Evolutionary conservation across 371 early-diverging fungal species (phyloP).

Genomic region (Dichotomocladium elegans): DNA sequence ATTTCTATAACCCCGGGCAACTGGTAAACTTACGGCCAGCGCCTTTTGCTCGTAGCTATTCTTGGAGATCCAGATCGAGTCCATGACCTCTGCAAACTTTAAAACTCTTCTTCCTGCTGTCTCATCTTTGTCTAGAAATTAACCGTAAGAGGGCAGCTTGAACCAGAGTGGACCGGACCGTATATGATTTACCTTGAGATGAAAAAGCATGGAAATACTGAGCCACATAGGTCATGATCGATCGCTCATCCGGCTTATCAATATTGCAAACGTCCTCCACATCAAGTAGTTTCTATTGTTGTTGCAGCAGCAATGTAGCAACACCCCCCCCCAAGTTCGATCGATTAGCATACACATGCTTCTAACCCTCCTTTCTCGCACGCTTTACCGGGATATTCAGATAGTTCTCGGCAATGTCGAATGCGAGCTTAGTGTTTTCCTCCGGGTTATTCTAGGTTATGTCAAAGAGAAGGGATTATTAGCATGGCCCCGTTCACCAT

Average conservation of each 20-base stretch:
- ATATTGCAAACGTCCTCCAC: slow-evolving; percentile 95
- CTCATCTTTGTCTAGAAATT: slow-evolving; percentile 67
- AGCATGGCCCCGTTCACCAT: no score
- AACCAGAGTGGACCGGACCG: no score
- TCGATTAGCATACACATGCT: not conserved
- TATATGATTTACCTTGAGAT: slow-evolving; percentile 69
- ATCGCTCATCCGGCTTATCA: slow-evolving; percentile 94
- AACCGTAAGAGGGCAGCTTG: no score
- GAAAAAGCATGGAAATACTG: slow-evolving; percentile 98
- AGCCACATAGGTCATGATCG: slow-evolving; percentile 98
- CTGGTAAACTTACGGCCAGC: slow-evolving; percentile 29
- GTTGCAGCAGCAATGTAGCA: not conserved
- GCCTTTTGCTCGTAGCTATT: slow-evolving; percentile 88
- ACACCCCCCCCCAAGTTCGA: not conserved
- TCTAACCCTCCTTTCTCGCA: no score
- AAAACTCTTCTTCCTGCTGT: slow-evolving; percentile 89
- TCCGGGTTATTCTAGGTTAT: slow-evolving; percentile 65
- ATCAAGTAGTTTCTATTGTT: slow-evolving; percentile 72
- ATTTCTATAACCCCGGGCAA: no score
- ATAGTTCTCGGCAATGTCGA: slow-evolving; percentile 89
- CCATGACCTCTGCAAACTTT: slow-evolving; percentile 86
- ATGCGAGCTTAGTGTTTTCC: slow-evolving; percentile 91
- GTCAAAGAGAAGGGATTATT: no score
- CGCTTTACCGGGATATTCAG: slow-evolving; percentile 79
- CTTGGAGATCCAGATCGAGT: slow-evolving; percentile 84